These are phyloP conservation scores for Triangularia verruculosa DNA, from an alignment of 2,329 filamentous ascomycete species.

Conservation along the genomic window DNA sequence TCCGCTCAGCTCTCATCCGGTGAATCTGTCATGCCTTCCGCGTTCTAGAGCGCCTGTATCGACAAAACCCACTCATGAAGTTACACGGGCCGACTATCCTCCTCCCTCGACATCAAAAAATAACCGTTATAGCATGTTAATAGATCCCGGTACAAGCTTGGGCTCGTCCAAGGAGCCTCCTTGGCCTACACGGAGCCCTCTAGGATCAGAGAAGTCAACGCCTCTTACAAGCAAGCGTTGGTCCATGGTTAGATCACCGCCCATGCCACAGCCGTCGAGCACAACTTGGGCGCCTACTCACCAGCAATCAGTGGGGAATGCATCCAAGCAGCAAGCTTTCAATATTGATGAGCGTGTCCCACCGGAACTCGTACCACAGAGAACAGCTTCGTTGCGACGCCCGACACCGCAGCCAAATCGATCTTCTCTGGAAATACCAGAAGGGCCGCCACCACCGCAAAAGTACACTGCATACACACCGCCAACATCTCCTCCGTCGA, in stretches of 20 bases:
- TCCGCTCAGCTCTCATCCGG: constrained; percentile 15
- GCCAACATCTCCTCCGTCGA: neutral
- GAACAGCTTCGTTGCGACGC: neutral
- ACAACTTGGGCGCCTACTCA: neutral
- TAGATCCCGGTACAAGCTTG: neutral
- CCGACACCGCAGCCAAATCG: neutral
- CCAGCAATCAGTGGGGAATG: too few relatives aligned
- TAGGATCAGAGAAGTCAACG: neutral
- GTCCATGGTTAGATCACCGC: neutral
- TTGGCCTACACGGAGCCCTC: neutral
- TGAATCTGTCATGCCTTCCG: neutral
- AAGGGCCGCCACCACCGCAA: neutral
- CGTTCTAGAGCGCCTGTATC: neutral
- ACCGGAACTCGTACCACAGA: neutral
- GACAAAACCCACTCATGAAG: neutral
- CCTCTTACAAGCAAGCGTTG: neutral
- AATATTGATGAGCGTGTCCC: neutral
- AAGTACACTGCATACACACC: neutral
- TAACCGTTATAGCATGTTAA: neutral
- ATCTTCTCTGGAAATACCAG: neutral
- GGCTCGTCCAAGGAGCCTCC: neutral
- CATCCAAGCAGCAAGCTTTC: too few relatives aligned
- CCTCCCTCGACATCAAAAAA: neutral
- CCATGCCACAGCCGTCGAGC: neutral
- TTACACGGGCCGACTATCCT: neutral